These are phyloP conservation scores for Hericium coralloides DNA, from an alignment of 768 basidiomycete genomes.

Conservation along the genomic window DNA sequence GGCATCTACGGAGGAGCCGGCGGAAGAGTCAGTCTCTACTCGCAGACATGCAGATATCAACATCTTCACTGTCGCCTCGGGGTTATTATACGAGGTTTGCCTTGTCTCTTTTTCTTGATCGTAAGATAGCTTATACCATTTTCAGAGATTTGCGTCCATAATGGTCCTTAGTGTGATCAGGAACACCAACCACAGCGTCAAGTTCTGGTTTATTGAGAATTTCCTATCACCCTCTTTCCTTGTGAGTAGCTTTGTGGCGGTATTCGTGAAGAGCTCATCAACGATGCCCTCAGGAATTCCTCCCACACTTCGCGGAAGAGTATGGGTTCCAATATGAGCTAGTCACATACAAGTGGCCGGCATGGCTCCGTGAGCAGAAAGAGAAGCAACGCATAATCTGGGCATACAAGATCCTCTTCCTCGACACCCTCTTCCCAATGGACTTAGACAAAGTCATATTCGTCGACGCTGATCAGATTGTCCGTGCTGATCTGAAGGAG, in stretches of 20 bases:
- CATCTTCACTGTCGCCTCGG: constrained; percentile 98
- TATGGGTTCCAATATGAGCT: constrained; percentile 96
- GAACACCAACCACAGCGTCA: constrained; percentile 91
- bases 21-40: constrained; percentile 13
- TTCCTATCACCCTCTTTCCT: constrained; percentile 97
- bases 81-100: constrained; percentile 85
- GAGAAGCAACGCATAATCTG: constrained; percentile 99
- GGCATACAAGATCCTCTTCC: constrained; percentile 99
- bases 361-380: constrained; percentile 92
- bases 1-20: constrained; percentile 1
- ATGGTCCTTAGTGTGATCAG: constrained; percentile 96
- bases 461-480: constrained; percentile 97
- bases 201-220: constrained; percentile 99
- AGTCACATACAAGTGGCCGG: constrained; percentile 99
- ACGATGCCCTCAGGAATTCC: constrained; percentile 61
- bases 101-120: not conserved
- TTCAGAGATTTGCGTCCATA: constrained; percentile 90
- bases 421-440: constrained; percentile 98
- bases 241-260: constrained; percentile 32
- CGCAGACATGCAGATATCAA: constrained; percentile 83
- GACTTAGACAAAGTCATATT: constrained; percentile 98
- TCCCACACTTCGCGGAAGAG: constrained; percentile 83
- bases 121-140: constrained; percentile 3
- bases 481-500: constrained; percentile 91
- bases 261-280: not conserved